Percentiles rank a stretch among this genome's conserved stretches.
Conservation (phyloP, 345 rosid species). For the Pseudoturritis turrita region DNA sequence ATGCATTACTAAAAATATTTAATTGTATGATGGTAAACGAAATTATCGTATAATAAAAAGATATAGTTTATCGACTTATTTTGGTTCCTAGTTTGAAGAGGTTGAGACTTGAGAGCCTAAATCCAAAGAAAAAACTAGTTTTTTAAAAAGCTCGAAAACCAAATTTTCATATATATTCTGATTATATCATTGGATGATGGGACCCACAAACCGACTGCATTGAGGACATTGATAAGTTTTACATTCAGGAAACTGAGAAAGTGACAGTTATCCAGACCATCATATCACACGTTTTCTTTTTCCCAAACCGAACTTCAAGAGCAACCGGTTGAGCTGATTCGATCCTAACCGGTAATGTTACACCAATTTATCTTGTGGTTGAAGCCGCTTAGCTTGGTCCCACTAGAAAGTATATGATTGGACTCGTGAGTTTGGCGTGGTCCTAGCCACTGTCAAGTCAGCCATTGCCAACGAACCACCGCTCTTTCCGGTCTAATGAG, state of each 20-base stretch:
- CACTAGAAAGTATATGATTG: constrained; percentile 24
- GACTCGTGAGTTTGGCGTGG: constrained; percentile 31
- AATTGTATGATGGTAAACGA: neutral
- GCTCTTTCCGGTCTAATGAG: constrained; percentile 15
- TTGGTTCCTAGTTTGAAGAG: too few species aligned
- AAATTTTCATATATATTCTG: neutral
- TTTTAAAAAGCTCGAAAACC: neutral
- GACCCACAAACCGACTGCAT: constrained; percentile 21
- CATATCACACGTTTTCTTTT: constrained; percentile 19
- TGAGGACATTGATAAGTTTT: constrained; percentile 12
- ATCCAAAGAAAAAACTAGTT: too few species aligned
- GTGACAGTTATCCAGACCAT: constrained; percentile 13
- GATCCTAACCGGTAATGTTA: constrained; percentile 15
- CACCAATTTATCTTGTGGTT: constrained; percentile 12
- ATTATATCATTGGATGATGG: neutral
- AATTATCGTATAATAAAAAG: too few species aligned
- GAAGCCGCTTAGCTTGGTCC: constrained; percentile 30
- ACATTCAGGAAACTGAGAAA: constrained; percentile 16
- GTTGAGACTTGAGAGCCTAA: too few species aligned
- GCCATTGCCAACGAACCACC: constrained; percentile 29
- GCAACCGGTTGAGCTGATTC: constrained; percentile 13
- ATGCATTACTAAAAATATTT: neutral
- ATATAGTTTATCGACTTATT: too few species aligned
- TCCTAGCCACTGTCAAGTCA: constrained; percentile 34
- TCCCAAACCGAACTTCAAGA: neutral